Conservation (phyloP, 2,329 filamentous ascomycete species). For the Colletotrichum euphorbiae region DNA sequence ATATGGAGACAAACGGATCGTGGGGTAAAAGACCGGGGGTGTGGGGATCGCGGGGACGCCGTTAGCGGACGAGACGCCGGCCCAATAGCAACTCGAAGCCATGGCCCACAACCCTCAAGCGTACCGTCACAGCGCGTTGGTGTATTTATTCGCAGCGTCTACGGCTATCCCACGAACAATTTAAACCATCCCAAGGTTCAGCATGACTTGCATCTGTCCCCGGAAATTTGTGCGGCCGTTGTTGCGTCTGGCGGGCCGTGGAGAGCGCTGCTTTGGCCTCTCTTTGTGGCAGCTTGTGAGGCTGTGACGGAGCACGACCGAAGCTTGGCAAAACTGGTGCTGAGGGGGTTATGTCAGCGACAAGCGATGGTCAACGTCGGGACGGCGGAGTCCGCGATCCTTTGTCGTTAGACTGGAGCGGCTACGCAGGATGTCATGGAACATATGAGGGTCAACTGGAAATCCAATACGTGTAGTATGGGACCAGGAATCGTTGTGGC, state of each 20-base stretch:
- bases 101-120: background rate
- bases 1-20: too few species aligned
- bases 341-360: background rate
- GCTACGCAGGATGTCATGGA: accelerated
- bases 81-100: background rate
- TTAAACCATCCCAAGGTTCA: background rate
- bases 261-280: slow-evolving; percentile 3
- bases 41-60: too few species aligned
- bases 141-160: background rate
- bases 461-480: background rate
- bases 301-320: background rate
- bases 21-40: too few species aligned
- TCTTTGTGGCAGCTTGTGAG: background rate
- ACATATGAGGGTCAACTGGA: background rate
- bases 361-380: background rate
- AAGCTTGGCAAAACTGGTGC: background rate
- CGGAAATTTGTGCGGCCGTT: background rate
- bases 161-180: background rate
- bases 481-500: background rate
- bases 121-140: slow-evolving; percentile 2
- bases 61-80: background rate
- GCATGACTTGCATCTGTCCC: background rate
- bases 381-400: accelerated
- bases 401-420: background rate
- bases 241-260: background rate